Evolutionary conservation across 2,329 filamentous ascomycete species (phyloP), one percentile per base, ranked within the genome.

Genomic region (Colletotrichum orbiculare): DNA sequence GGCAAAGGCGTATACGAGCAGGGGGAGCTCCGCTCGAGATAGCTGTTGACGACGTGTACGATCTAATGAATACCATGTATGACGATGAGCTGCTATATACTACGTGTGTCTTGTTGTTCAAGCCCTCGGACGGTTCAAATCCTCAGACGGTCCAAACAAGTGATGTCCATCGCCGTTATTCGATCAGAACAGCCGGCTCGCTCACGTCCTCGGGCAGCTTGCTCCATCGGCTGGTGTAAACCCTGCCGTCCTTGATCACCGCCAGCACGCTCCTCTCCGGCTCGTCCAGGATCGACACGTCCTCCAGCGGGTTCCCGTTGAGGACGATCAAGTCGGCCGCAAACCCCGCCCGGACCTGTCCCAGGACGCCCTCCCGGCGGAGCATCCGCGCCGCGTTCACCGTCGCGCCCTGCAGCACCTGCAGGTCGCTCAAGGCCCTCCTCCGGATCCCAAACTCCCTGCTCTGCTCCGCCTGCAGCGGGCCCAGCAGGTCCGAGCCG

Each of bases 161-260:
- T 25, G 25, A 25, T 25, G 3, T 25, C 25, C 25, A 46, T 46
- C 5, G 41, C 13, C 8, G 45, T 54, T 50, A 66, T 17, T 66
- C 64, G 4, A 66, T 63, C 33, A 66, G 10, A 12, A 8, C 9
- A 15, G 43, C 10, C 17, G 59, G 60, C 13, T 58, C 64, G 17
- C 37, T 72, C 58, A 68, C 60, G 34, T 70, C 68, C 39, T 69
- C 69, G 0, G 63, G 50, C 33, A 74, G n/a, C 10, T 57, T 67
- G 25, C 55, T 60, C 73, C 73, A 74, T 9, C 71, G 68, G 15
- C 73, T 75, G n/a, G 63, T 70, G 45, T 74, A 74, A n/a, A 76
- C 78, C 17, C 80, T 75, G 3, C 86, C 85, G 41, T 85, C 85
- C 70, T 87, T 87, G 52, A 88, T 76, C 1, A 87, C 84, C 2